phyloP scores from a whole-genome alignment of 495 filamentous ascomycete species.

The Beverwykella pulmonaria region DNA sequence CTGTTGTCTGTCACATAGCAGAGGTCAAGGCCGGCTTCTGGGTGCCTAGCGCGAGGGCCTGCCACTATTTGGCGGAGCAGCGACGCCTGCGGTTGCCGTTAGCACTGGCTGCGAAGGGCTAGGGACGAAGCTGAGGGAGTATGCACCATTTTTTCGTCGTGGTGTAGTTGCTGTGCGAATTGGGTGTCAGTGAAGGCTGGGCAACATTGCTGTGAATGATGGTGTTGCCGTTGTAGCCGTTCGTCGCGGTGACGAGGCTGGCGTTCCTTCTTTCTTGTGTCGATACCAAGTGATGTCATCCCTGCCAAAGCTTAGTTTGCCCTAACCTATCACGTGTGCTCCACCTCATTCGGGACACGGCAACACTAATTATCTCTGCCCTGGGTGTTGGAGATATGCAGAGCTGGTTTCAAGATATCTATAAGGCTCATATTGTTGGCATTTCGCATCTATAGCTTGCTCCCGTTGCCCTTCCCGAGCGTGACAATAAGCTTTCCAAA shows the following conservation, averaged over 20 bases:
- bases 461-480: conserved; percentile 37
- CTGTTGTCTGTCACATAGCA: conserved; percentile 90
- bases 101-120: background rate
- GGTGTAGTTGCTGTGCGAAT: background rate
- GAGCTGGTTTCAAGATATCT: no score
- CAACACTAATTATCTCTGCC: no score
- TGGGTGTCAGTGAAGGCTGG: background rate
- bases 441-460: conserved; percentile 34
- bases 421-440: no score
- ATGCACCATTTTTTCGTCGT: background rate
- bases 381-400: no score
- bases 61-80: conserved; percentile 75
- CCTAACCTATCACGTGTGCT: background rate
- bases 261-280: background rate
- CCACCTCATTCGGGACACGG: background rate
- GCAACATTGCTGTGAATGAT: background rate
- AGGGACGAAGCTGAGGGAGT: background rate
- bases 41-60: conserved; percentile 77
- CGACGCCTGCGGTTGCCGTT: conserved; percentile 55
- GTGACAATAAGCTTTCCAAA: conserved; percentile 51
- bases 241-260: background rate
- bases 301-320: background rate
- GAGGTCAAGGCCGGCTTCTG: conserved; percentile 86
- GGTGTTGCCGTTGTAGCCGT: background rate
- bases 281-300: conserved; percentile 11